Percentiles rank a stretch among this genome's conserved stretches.
Evolutionary conservation across 169 alveolate genomes (phyloP).

Genomic region (Babesia sp.): DNA sequence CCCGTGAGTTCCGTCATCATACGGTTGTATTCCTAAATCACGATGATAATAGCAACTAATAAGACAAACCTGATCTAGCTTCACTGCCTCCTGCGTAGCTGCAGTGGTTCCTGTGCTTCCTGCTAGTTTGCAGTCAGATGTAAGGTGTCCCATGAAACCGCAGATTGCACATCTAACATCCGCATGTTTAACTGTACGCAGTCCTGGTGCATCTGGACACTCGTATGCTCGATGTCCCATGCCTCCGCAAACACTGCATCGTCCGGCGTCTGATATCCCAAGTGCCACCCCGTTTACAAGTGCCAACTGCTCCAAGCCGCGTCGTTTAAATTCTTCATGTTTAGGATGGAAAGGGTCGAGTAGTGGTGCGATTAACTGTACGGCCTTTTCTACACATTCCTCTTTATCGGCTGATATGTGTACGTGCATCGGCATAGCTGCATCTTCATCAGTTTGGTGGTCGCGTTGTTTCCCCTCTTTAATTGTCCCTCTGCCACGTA

Average conservation of each 20-base stretch:
- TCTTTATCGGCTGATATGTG: constrained; percentile 83
- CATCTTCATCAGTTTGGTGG: constrained; percentile 86
- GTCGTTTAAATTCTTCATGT: constrained; percentile 85
- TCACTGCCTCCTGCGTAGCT: constrained; percentile 41
- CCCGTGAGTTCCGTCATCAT: constrained; percentile 53
- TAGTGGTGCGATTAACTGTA: constrained; percentile 81
- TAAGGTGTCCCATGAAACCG: constrained; percentile 90
- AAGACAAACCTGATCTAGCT: constrained; percentile 21
- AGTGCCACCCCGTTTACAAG: constrained; percentile 82
- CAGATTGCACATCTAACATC: constrained; percentile 82
- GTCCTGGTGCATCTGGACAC: constrained; percentile 77
- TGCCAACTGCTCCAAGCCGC: constrained; percentile 84
- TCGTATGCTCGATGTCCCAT: constrained; percentile 81
- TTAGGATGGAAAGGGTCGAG: constrained; percentile 85
- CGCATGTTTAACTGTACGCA: constrained; percentile 41
- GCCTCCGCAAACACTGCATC: constrained; percentile 83
- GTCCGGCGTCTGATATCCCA: constrained; percentile 69
- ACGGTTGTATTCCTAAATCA: constrained; percentile 50
- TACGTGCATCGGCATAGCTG: constrained; percentile 87
- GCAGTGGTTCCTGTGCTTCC: constrained; percentile 30
- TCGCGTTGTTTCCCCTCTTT: constrained; percentile 89
- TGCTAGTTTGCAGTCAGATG: constrained; percentile 87
- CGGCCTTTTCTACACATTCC: constrained; percentile 82
- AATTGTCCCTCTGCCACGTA: constrained; percentile 87
- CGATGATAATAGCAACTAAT: not conserved